A percentile compares a stretch with the other conserved stretches of the same genome.
Evolutionary conservation across 371 early-diverging fungal species (phyloP).

Genomic region (Rhizopus delemar): DNA sequence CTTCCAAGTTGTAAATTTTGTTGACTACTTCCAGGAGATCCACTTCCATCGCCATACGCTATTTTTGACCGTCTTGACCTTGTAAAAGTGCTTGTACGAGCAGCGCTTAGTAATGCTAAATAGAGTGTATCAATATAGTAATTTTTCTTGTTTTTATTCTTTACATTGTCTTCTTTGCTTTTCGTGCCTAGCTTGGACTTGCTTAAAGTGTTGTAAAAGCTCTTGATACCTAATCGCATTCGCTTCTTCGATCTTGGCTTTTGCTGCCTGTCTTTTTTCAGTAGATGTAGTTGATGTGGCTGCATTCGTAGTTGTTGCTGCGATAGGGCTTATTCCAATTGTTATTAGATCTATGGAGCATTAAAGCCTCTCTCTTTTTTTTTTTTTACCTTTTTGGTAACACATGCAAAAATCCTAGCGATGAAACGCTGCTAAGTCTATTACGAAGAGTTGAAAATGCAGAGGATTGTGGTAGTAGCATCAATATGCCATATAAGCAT

Average conservation of each 20-base stretch:
- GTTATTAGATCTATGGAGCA: neutral
- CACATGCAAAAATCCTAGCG: constrained; percentile 63
- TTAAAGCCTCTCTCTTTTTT: neutral
- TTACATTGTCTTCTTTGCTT: constrained; percentile 50
- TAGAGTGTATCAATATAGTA: neutral
- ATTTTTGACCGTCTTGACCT: constrained; percentile 22
- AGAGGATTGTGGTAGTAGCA: constrained; percentile 90
- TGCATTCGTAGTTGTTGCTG: constrained; percentile 10
- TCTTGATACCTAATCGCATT: constrained; percentile 51
- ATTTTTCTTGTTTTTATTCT: neutral
- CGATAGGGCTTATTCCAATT: constrained; percentile 1
- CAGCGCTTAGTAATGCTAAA: constrained; percentile 24
- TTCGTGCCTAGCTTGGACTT: constrained; percentile 62
- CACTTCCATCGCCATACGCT: constrained; percentile 7
- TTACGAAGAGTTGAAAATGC: constrained; percentile 91
- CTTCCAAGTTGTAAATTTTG: neutral
- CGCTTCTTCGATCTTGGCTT: constrained; percentile 21
- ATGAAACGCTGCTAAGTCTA: constrained; percentile 75
- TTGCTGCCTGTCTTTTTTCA: constrained; percentile 20
- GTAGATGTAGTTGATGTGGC: constrained; percentile 7
- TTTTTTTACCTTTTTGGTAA: constrained; percentile 53
- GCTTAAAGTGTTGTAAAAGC: constrained; percentile 60
- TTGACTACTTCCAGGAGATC: neutral
- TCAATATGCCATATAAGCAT: constrained; percentile 87
- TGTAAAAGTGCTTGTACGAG: constrained; percentile 9